A percentile compares a stretch with the other conserved stretches of the same genome.
phyloP scores from a whole-genome alignment of 129 eudicot genomes.

The Escallonia herrerae region DNA sequence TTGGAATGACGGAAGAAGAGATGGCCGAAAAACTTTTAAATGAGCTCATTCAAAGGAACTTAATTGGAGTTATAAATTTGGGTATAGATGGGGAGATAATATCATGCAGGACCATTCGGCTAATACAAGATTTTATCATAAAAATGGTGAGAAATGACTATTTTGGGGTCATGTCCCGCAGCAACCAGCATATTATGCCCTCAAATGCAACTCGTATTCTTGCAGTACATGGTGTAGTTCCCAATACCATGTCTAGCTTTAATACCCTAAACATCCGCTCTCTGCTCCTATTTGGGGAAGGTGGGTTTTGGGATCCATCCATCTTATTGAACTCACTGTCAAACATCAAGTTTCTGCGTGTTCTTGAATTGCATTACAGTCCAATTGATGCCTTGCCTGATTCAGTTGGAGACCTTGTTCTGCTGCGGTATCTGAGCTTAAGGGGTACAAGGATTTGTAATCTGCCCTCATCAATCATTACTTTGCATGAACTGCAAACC shows the following conservation, averaged over 20 bases:
- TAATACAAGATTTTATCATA: slow-evolving; percentile 11
- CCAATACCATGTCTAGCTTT: slow-evolving; percentile 1
- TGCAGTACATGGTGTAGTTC: slow-evolving; percentile 8
- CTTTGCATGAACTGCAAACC: slow-evolving; percentile 18
- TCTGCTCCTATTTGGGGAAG: slow-evolving; percentile 7
- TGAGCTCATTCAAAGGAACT: slow-evolving; percentile 10
- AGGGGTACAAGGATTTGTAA: slow-evolving; percentile 10
- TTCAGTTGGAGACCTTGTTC: slow-evolving; percentile 11
- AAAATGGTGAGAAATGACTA: slow-evolving; percentile 10
- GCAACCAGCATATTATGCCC: not conserved
- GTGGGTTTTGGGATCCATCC: slow-evolving; percentile 3
- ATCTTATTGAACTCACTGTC: slow-evolving; percentile 7
- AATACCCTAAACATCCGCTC: slow-evolving; percentile 8
- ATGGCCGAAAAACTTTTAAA: slow-evolving; percentile 8
- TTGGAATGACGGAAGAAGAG: slow-evolving; percentile 17
- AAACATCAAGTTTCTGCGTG: slow-evolving; percentile 10
- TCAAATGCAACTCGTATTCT: slow-evolving; percentile 15
- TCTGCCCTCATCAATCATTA: slow-evolving; percentile 6
- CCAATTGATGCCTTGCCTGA: slow-evolving; percentile 13
- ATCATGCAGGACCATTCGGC: slow-evolving; percentile 12
- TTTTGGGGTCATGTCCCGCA: slow-evolving; percentile 1
- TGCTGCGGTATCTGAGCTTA: slow-evolving; percentile 4
- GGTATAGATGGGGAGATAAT: slow-evolving; percentile 13
- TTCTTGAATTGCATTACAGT: slow-evolving; percentile 15
- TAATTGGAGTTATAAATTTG: slow-evolving; percentile 7